Conservation (phyloP, 202 grass and related monocot genomes). For the Schoenoplectus triqueter region DNA sequence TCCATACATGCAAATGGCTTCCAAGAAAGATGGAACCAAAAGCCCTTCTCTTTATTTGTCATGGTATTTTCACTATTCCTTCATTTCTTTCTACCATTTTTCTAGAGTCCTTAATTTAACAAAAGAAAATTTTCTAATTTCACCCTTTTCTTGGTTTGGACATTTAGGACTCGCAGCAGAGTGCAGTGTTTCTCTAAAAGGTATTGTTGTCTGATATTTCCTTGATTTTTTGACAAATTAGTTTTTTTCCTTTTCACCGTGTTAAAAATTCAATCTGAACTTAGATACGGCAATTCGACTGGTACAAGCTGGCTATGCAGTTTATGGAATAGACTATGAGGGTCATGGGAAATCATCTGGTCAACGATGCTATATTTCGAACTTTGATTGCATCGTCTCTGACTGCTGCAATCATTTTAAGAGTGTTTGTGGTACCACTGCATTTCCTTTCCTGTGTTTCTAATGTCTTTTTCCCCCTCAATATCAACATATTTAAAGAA, state of each 20-base stretch:
- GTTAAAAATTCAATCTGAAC: background rate
- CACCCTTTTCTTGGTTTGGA: background rate
- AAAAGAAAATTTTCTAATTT: background rate
- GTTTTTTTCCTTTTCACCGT: background rate
- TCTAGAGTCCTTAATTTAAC: background rate
- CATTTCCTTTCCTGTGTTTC: background rate
- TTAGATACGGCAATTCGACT: slow-evolving; percentile 50
- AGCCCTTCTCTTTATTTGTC: slow-evolving; percentile 66
- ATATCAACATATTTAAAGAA: background rate
- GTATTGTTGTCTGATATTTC: slow-evolving; percentile 36
- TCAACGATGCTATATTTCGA: slow-evolving; percentile 54
- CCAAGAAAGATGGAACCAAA: slow-evolving; percentile 44
- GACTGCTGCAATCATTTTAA: slow-evolving; percentile 63
- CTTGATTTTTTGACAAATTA: background rate
- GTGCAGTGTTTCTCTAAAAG: slow-evolving; percentile 73
- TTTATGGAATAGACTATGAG: slow-evolving; percentile 71
- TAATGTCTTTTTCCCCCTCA: background rate
- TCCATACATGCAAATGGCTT: slow-evolving; percentile 68
- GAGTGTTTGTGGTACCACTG: slow-evolving; percentile 54
- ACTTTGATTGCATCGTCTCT: slow-evolving; percentile 43
- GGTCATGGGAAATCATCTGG: slow-evolving; percentile 76
- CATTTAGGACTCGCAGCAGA: slow-evolving; percentile 60
- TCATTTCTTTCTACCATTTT: background rate
- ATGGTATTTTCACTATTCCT: slow-evolving; percentile 44
- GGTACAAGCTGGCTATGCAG: slow-evolving; percentile 53